A percentile compares a stretch with the other conserved stretches of the same genome.
These are phyloP conservation scores for Monascus ruber DNA, from an alignment of 2,329 filamentous ascomycete species.

Conservation along the genomic window DNA sequence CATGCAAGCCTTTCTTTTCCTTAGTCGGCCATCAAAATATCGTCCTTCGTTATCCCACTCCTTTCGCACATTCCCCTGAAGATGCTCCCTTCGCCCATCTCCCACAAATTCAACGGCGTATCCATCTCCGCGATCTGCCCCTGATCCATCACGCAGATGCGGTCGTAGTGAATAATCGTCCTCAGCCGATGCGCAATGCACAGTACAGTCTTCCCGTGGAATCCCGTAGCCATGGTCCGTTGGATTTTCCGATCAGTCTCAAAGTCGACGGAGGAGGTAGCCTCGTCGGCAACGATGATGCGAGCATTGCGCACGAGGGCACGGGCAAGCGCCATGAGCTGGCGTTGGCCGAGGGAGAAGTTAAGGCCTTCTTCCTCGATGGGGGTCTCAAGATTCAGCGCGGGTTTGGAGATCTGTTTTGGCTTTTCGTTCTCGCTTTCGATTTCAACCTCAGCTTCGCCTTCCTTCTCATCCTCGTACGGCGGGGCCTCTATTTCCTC, in stretches of 20 bases:
- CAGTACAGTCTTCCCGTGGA: conserved; percentile 74
- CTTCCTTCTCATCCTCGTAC: conserved; percentile 30
- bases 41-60: conserved; percentile 55
- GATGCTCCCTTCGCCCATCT: conserved; percentile 52
- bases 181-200: conserved; percentile 88
- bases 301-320: conserved; percentile 77
- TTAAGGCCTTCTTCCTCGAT: conserved; percentile 95
- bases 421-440: too few species aligned
- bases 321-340: conserved; percentile 86
- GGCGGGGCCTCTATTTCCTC: conserved; percentile 34
- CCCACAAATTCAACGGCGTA: conserved; percentile 61
- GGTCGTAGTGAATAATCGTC: conserved; percentile 88
- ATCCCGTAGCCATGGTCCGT: conserved; percentile 70
- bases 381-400: conserved; percentile 62
- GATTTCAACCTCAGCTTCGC: too few species aligned
- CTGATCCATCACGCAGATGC: conserved; percentile 92
- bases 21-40: conserved; percentile 15
- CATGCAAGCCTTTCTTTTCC: too few species aligned
- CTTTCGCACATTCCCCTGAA: conserved; percentile 85
- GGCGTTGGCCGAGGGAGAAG: conserved; percentile 87
- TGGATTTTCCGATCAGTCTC: conserved; percentile 97
- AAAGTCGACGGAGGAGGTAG: conserved; percentile 85
- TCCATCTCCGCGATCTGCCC: conserved; percentile 82
- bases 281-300: conserved; percentile 96
- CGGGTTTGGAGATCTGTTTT: conserved; percentile 26